Evolutionary conservation across 2,329 filamentous ascomycete species (phyloP).

Genomic region (Fusarium hainanense): DNA sequence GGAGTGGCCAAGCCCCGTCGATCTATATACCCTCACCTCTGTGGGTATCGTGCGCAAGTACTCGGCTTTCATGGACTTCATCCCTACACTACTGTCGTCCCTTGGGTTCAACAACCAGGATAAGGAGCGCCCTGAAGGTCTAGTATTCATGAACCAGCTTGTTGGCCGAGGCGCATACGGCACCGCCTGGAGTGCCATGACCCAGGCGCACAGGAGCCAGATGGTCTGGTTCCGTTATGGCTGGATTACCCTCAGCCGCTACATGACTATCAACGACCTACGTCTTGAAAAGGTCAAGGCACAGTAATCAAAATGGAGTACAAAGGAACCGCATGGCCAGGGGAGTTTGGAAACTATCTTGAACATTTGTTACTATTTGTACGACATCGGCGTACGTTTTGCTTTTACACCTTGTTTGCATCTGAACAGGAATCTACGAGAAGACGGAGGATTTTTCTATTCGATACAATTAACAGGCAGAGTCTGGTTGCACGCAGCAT

Average conservation of each 20-base stretch:
- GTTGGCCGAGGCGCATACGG: slow-evolving; percentile 65
- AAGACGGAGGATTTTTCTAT: neutral
- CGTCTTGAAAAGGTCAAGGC: slow-evolving; percentile 59
- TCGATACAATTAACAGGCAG: neutral
- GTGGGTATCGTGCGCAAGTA: slow-evolving; percentile 85
- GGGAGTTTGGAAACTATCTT: slow-evolving; percentile 24
- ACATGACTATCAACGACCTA: slow-evolving; percentile 96
- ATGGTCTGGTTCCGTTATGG: slow-evolving; percentile 99
- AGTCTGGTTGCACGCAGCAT: neutral
- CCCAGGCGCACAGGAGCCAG: slow-evolving; percentile 88
- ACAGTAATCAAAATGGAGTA: slow-evolving; percentile 8
- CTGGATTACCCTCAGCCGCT: slow-evolving; percentile 90
- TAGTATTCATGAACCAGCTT: slow-evolving; percentile 79
- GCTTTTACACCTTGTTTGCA: slow-evolving; percentile 9
- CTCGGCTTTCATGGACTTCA: slow-evolving; percentile 76
- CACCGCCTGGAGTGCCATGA: slow-evolving; percentile 86
- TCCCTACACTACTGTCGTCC: slow-evolving; percentile 69
- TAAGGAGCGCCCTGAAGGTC: slow-evolving; percentile 59
- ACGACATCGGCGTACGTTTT: slow-evolving; percentile 16
- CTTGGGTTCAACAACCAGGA: slow-evolving; percentile 53
- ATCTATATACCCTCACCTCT: slow-evolving; percentile 84
- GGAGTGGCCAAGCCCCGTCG: slow-evolving; percentile 78
- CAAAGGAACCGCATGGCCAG: slow-evolving; percentile 24
- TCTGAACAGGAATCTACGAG: slow-evolving; percentile 5
- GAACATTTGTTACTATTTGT: slow-evolving; percentile 9